Conservation (phyloP, 306 rosid genomes). For the Begonia loranthoides region DNA sequence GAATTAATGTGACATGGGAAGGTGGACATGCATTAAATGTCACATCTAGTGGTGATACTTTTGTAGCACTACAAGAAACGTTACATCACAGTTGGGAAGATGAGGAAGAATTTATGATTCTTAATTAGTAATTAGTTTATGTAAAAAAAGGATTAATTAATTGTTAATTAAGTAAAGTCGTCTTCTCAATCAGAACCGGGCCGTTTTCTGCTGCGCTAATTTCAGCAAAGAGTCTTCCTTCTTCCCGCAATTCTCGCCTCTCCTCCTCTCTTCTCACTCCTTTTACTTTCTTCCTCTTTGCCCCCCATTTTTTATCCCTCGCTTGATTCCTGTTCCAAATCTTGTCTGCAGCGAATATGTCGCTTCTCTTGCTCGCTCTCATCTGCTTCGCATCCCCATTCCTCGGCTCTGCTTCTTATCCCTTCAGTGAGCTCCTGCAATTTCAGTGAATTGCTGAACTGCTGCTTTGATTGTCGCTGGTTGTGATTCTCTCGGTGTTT, state of each 20-base stretch:
- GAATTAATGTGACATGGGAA: no score
- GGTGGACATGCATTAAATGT: no score
- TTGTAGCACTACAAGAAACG: no score
- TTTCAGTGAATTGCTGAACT: background rate
- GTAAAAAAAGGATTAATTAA: no score
- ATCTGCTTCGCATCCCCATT: background rate
- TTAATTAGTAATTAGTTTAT: no score
- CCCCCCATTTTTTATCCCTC: background rate
- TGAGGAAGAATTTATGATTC: no score
- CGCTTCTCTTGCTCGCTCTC: constrained; percentile 4
- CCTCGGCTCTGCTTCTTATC: constrained; percentile 16
- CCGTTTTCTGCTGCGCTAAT: no score
- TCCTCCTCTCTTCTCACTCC: background rate
- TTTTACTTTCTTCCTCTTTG: constrained; percentile 6
- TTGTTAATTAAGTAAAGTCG: no score
- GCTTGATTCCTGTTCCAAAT: constrained; percentile 2
- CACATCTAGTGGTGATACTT: no score
- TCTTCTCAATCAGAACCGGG: no score
- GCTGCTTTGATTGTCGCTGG: constrained; percentile 11
- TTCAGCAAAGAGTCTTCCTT: background rate
- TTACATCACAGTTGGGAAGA: no score
- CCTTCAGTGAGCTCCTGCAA: constrained; percentile 29
- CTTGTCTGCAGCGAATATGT: background rate
- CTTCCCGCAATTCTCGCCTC: constrained; percentile 42
- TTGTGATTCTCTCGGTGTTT: background rate